Evolutionary conservation across 2,329 filamentous ascomycete genomes (phyloP).

Genomic region (Pseudocercospora crystallina): DNA sequence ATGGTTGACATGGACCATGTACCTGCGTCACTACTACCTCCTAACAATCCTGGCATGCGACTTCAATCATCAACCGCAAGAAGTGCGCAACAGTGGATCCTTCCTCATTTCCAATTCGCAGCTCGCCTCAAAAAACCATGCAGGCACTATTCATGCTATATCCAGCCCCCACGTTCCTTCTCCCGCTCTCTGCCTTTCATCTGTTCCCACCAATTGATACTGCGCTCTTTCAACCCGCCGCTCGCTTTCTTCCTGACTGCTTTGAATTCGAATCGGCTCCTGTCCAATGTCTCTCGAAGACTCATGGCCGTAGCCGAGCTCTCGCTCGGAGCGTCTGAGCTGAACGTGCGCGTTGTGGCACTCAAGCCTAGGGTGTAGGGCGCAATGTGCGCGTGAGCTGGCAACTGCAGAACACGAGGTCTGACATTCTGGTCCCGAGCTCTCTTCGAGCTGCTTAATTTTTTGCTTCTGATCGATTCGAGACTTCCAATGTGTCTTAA

Average conservation of each 20-base stretch:
- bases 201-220: slow-evolving; percentile 26
- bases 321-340: slow-evolving; percentile 15
- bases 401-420: slow-evolving; percentile 2
- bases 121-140: neutral
- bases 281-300: slow-evolving; percentile 32
- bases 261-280: slow-evolving; percentile 36
- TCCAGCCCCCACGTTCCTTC: slow-evolving; percentile 28
- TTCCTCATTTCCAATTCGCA: too few relatives aligned
- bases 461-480: slow-evolving; percentile 28
- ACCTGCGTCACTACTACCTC: too few relatives aligned
- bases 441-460: slow-evolving; percentile 7
- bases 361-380: slow-evolving; percentile 28
- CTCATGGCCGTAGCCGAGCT: slow-evolving; percentile 25
- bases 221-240: slow-evolving; percentile 26
- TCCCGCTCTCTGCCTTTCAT: slow-evolving; percentile 17
- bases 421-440: slow-evolving; percentile 11
- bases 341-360: slow-evolving; percentile 19
- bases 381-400: slow-evolving; percentile 16
- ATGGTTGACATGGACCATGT: too few relatives aligned
- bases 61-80: too few relatives aligned
- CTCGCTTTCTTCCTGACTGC: slow-evolving; percentile 33
- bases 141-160: slow-evolving; percentile 18
- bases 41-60: too few relatives aligned
- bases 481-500: slow-evolving; percentile 30
- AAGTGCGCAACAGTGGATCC: too few relatives aligned